Base-by-base conservation (phyloP, 345 rosid genomes). In the Eucalyptus marginata region DNA sequence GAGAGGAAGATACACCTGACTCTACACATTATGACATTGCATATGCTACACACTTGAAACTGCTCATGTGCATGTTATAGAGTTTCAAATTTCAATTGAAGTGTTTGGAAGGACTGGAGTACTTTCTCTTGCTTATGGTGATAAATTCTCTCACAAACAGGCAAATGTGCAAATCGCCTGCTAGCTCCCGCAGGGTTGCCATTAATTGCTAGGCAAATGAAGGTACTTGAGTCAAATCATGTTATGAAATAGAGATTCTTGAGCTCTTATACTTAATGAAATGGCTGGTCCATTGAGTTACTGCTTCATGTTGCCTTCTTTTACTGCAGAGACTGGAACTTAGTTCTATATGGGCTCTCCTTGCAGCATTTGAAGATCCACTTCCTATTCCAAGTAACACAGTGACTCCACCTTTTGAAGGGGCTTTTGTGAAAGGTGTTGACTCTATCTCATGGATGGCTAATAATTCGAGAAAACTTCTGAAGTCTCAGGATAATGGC, bases 361-460 rank as follows among this genome's bases (percentile, higher is more conserved):
- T 96, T 68, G 99, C 99, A 68, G 99, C 99, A 87, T 97, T 97
- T 92, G 96, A 96, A 81, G 96, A 95, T 56, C 96, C 97, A 11
- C 97, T 97, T 88, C 96, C 98, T 16, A 58, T 93, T n/a, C 90
- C 91, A 51, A 89, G 79, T 16, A 89, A 91, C 43, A 86, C 86
- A 46, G 90, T 89, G 68, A 86, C 91, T 86, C 94, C 86, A 49
- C 90, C 86, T 47, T 90, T 97, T 83, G 97, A 97, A 92, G 99
- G 99, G 89, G 98, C 98, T 71, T 96, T 96, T 91, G 98, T 97
- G 68, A 96, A 93, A 91, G 99, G 98, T 87, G 92, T 95, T 20
- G 96, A 95, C 89, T 94, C 98, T 29, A 76, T 96, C 85, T 97
- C 98, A 79, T 96, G 99, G 99, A 96, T 96, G 98, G 99, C 95